Conservation (phyloP, 306 rosid genomes). For the Vigna mungo region DNA sequence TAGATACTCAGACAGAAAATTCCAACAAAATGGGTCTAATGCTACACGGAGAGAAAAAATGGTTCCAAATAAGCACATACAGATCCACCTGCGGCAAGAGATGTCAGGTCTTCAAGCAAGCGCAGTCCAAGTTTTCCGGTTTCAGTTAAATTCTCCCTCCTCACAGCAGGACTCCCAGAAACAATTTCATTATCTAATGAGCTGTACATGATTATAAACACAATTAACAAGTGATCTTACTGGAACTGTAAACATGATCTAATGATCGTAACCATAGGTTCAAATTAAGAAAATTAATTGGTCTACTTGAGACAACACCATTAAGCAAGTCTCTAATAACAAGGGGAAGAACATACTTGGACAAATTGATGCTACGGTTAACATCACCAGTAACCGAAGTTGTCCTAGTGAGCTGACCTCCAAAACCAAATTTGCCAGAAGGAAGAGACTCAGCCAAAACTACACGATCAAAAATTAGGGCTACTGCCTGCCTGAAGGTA, state of each 20-base stretch:
- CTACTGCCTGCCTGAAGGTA: conserved; percentile 98
- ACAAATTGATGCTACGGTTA: conserved; percentile 72
- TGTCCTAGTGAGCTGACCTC: conserved; percentile 77
- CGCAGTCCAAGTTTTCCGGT: conserved; percentile 92
- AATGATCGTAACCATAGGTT: conserved; percentile 50
- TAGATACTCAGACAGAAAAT: conserved; percentile 35
- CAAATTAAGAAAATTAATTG: conserved; percentile 18
- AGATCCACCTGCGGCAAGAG: conserved; percentile 99
- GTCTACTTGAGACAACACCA: conserved; percentile 38
- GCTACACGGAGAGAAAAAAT: conserved; percentile 32
- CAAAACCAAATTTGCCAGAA: conserved; percentile 76
- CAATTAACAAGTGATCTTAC: not conserved
- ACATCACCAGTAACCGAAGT: conserved; percentile 83
- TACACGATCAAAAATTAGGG: conserved; percentile 87
- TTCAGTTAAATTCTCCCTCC: conserved; percentile 77
- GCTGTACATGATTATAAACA: conserved; percentile 57
- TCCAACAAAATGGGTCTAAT: conserved; percentile 31
- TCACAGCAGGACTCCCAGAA: conserved; percentile 61
- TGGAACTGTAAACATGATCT: conserved; percentile 44
- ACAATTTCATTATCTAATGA: conserved; percentile 66
- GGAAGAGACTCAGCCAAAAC: conserved; percentile 90
- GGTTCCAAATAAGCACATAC: conserved; percentile 82
- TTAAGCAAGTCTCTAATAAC: conserved; percentile 29
- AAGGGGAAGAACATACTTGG: conserved; percentile 63
- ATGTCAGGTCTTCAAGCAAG: conserved; percentile 96